Evolutionary conservation across 352 stramenopile species (phyloP).

Genomic region (Phytophthora crassamura): DNA sequence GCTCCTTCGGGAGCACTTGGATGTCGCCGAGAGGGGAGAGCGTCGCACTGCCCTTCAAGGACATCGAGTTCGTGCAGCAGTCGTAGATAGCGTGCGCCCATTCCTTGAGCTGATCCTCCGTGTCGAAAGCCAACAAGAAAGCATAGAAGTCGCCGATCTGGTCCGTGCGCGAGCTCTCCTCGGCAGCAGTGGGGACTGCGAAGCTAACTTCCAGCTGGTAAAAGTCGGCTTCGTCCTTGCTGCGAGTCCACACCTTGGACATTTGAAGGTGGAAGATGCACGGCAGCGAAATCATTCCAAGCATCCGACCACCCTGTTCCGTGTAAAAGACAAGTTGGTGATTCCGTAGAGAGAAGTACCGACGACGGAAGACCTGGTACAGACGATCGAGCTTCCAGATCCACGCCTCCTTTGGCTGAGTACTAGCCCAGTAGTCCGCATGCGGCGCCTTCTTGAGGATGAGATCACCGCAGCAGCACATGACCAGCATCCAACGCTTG

Average conservation of each 20-base stretch:
- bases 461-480: conserved; percentile 85
- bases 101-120: conserved; percentile 68
- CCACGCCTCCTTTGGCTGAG: conserved; percentile 83
- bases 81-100: conserved; percentile 86
- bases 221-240: conserved; percentile 75
- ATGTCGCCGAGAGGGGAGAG: conserved; percentile 74
- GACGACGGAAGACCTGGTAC: conserved; percentile 85
- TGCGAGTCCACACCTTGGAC: conserved; percentile 79
- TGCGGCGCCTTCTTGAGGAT: conserved; percentile 73
- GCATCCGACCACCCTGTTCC: conserved; percentile 63
- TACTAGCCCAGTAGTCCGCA: conserved; percentile 79
- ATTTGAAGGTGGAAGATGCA: conserved; percentile 84
- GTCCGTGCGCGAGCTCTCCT: conserved; percentile 64
- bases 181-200: conserved; percentile 64
- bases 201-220: conserved; percentile 89
- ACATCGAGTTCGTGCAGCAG: conserved; percentile 90
- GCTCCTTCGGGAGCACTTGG: conserved; percentile 81
- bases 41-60: conserved; percentile 69
- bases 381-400: conserved; percentile 89
- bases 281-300: conserved; percentile 83
- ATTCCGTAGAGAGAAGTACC: conserved; percentile 86
- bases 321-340: conserved; percentile 86
- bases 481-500: conserved; percentile 90
- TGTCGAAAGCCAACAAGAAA: conserved; percentile 82
- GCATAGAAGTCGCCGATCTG: conserved; percentile 84